Percentiles rank a stretch among this genome's conserved stretches.
Evolutionary conservation across 306 rosid species (phyloP).

Genomic region (Quillaja saponaria): DNA sequence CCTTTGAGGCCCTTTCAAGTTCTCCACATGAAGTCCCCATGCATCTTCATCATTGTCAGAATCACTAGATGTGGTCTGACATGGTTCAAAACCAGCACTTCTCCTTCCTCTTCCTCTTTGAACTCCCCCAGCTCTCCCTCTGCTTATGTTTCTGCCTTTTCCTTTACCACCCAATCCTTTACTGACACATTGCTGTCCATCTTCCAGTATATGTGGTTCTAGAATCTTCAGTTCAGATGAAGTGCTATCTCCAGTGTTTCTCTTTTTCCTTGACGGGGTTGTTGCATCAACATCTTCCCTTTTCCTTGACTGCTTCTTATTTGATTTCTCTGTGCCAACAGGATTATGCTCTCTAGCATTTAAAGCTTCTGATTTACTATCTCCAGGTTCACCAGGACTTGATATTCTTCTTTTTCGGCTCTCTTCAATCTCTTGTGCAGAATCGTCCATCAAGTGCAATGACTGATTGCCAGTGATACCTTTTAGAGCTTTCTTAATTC

Average conservation of each 20-base stretch:
- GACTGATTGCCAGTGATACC: slow-evolving; percentile 69
- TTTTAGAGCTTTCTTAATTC: slow-evolving; percentile 82
- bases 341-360: slow-evolving; percentile 37
- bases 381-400: slow-evolving; percentile 41
- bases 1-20: slow-evolving; percentile 35
- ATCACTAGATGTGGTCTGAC: slow-evolving; percentile 48
- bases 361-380: slow-evolving; percentile 39
- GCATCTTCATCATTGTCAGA: slow-evolving; percentile 42
- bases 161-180: slow-evolving; percentile 42
- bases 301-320: slow-evolving; percentile 50
- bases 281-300: slow-evolving; percentile 43
- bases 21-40: slow-evolving; percentile 33
- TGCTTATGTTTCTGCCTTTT: slow-evolving; percentile 33
- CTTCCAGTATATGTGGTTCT: slow-evolving; percentile 29
- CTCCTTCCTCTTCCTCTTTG: slow-evolving; percentile 51
- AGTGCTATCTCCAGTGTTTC: slow-evolving; percentile 20
- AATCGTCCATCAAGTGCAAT: slow-evolving; percentile 46
- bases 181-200: slow-evolving; percentile 34
- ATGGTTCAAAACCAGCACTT: slow-evolving; percentile 33
- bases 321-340: slow-evolving; percentile 35
- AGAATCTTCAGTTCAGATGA: slow-evolving; percentile 34
- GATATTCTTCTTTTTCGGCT: slow-evolving; percentile 30
- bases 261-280: slow-evolving; percentile 35
- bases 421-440: slow-evolving; percentile 37
- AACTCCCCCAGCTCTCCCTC: slow-evolving; percentile 37